Percentiles rank a stretch among this genome's conserved stretches.
These are phyloP conservation scores for Pugionium cornutum DNA, from an alignment of 345 rosid genomes.

Conservation along the genomic window DNA sequence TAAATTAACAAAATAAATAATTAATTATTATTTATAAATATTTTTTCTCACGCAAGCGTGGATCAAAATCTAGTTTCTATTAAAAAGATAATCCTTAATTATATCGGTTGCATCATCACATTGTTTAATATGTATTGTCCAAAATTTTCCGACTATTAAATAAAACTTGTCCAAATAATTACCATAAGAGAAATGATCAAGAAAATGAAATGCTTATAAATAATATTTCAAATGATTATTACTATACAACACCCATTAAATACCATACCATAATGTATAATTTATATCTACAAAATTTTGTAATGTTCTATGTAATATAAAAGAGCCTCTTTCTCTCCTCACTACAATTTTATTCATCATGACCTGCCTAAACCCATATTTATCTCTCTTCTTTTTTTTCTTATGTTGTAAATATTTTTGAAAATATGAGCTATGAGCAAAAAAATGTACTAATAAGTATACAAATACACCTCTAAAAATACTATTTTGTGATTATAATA, in stretches of 20 bases:
- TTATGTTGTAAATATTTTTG: constrained; percentile 23
- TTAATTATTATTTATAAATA: too few relatives aligned
- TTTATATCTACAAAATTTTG: constrained; percentile 33
- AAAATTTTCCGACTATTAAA: too few relatives aligned
- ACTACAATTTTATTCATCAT: constrained; percentile 30
- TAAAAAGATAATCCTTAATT: too few relatives aligned
- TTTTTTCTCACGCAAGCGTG: too few relatives aligned
- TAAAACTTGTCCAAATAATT: too few relatives aligned
- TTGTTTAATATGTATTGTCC: too few relatives aligned
- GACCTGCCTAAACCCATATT: constrained; percentile 33
- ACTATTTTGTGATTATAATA: constrained; percentile 7
- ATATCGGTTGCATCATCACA: too few relatives aligned
- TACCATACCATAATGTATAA: constrained; percentile 12
- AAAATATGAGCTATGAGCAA: constrained; percentile 16
- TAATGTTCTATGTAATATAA: constrained; percentile 36
- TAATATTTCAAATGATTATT: neutral
- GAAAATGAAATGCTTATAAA: neutral
- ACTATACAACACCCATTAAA: constrained; percentile 26
- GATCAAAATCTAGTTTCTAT: too few relatives aligned
- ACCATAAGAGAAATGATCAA: neutral
- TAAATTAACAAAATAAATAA: too few relatives aligned
- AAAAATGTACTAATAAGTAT: constrained; percentile 16
- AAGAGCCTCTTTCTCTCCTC: neutral
- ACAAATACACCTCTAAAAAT: constrained; percentile 27
- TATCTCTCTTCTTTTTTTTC: constrained; percentile 22